phyloP scores from a whole-genome alignment of 106 monocot genomes.

The Acorus calamus region DNA sequence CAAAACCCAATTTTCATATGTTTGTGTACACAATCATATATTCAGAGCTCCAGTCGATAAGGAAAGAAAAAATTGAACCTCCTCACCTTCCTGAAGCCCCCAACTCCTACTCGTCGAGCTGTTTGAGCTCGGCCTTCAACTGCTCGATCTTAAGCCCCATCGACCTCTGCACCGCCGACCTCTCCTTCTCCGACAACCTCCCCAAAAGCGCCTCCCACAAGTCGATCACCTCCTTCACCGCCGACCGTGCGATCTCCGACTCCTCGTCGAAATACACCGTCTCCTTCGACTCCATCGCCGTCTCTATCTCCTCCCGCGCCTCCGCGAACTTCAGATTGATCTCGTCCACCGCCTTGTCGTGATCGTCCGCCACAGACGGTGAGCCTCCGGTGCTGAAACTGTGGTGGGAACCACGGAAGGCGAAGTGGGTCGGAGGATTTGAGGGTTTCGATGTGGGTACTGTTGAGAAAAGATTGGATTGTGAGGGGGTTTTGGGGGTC shows the following conservation, averaged over 20 bases:
- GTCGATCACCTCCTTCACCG: conserved; percentile 51
- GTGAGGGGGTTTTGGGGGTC: neutral
- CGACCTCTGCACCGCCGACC: conserved; percentile 47
- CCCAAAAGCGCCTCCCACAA: conserved; percentile 52
- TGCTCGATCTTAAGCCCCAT: conserved; percentile 99
- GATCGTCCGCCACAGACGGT: conserved; percentile 10
- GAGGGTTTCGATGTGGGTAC: no score
- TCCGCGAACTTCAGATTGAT: conserved; percentile 97
- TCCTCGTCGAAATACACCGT: conserved; percentile 97
- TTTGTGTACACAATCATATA: no score
- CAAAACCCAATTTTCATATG: no score
- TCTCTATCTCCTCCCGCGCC: conserved; percentile 94
- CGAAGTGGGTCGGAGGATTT: neutral
- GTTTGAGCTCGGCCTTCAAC: conserved; percentile 86
- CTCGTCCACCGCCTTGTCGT: conserved; percentile 72
- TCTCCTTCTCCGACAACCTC: conserved; percentile 57
- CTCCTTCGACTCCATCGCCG: conserved; percentile 95
- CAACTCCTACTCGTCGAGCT: conserved; percentile 51
- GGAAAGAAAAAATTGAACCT: neutral
- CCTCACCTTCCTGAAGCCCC: neutral
- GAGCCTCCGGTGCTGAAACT: conserved; percentile 9
- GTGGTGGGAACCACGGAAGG: conserved; percentile 3
- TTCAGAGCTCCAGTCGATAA: neutral
- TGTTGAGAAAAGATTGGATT: neutral
- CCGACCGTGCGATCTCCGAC: conserved; percentile 79